Evolutionary conservation across 768 basidiomycete species (phyloP).

Genomic region (Calocybe cyanea): DNA sequence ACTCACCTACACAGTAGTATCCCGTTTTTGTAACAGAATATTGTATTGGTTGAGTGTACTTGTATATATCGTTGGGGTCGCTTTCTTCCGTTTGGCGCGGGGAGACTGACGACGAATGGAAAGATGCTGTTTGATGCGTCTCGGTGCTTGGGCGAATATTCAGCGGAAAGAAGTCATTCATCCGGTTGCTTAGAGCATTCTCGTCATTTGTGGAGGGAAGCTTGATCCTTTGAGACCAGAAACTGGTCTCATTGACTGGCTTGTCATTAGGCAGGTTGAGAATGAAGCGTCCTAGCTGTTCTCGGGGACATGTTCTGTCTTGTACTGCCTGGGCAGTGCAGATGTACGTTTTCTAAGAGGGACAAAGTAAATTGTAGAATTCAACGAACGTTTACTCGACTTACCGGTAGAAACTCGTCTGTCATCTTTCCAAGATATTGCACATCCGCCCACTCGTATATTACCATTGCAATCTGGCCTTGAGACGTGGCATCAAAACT

Average conservation of each 20-base stretch:
- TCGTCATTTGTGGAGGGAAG: constrained; percentile 37
- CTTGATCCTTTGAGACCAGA: constrained; percentile 82
- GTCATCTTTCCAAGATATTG: constrained; percentile 69
- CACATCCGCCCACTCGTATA: constrained; percentile 94
- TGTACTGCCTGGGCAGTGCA: constrained; percentile 83
- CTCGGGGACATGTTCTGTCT: constrained; percentile 62
- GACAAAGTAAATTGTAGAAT: constrained; percentile 12
- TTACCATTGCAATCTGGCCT: constrained; percentile 89
- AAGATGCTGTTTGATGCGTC: constrained; percentile 31
- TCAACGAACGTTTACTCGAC: constrained; percentile 25
- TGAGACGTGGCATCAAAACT: constrained; percentile 74
- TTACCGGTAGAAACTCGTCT: constrained; percentile 59
- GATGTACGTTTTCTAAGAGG: constrained; percentile 84
- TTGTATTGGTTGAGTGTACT: constrained; percentile 70
- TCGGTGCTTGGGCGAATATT: constrained; percentile 38
- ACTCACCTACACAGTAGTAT: constrained; percentile 92
- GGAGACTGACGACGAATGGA: constrained; percentile 1
- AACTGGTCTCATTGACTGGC: constrained; percentile 67
- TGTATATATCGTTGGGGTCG: constrained; percentile 45
- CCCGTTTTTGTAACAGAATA: constrained; percentile 86
- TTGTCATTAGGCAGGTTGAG: constrained; percentile 64
- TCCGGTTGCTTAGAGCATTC: constrained; percentile 32
- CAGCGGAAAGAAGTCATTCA: constrained; percentile 56
- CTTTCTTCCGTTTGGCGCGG: constrained; percentile 32
- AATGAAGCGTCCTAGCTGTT: constrained; percentile 88